Percentiles rank a stretch among this genome's conserved stretches.
Conservation (phyloP, 1,139 yeast species). For the Oligophagozyma castellii region DNA sequence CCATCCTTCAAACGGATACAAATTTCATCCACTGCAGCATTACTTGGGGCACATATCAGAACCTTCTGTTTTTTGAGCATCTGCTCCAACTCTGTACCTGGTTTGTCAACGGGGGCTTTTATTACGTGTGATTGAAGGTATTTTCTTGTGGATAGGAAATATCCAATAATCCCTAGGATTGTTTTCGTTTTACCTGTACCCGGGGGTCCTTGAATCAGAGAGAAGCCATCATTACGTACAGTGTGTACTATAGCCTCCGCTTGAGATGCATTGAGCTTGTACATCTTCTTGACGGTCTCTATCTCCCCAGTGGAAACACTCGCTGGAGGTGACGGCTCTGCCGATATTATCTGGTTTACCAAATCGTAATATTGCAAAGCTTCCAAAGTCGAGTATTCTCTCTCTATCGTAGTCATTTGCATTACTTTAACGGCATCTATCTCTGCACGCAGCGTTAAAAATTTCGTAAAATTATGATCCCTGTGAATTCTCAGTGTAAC, state of each 20-base stretch:
- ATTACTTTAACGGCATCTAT: slow-evolving; percentile 59
- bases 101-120: slow-evolving; percentile 10
- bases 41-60: slow-evolving; percentile 93
- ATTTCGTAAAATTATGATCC: slow-evolving; percentile 27
- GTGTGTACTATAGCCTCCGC: slow-evolving; percentile 79
- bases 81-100: slow-evolving; percentile 12
- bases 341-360: slow-evolving; percentile 46
- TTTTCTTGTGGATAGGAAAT: slow-evolving; percentile 38
- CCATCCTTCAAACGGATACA: slow-evolving; percentile 77
- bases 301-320: slow-evolving; percentile 26
- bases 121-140: slow-evolving; percentile 16
- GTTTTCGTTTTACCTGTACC: slow-evolving; percentile 99
- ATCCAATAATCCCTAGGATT: slow-evolving; percentile 80
- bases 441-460: slow-evolving; percentile 49
- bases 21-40: slow-evolving; percentile 96
- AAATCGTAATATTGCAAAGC: slow-evolving; percentile 77
- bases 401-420: slow-evolving; percentile 84
- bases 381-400: slow-evolving; percentile 76
- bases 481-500: slow-evolving; percentile 55
- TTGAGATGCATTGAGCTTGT: slow-evolving; percentile 71
- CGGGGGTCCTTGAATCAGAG: slow-evolving; percentile 93
- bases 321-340: slow-evolving; percentile 38
- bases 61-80: slow-evolving; percentile 36
- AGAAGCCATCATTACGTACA: slow-evolving; percentile 56
- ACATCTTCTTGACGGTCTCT: slow-evolving; percentile 31